Evolutionary conservation across 225 moss, liverwort and hornwort genomes (phyloP).

Genomic region (Climacium dendroides): DNA sequence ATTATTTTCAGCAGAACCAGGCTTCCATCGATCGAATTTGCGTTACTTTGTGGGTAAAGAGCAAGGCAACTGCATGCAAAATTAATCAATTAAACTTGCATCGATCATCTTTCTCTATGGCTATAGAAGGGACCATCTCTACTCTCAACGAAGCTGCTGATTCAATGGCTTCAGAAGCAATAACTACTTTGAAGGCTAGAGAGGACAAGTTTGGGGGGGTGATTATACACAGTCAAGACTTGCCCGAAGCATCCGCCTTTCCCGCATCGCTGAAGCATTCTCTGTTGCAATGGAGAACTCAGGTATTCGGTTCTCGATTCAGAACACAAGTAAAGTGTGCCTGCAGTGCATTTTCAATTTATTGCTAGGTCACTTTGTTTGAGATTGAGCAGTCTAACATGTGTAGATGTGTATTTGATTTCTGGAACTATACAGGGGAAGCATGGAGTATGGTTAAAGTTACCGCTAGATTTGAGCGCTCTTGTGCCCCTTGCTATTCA

Average conservation of each 20-base stretch:
- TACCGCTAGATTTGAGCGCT: not conserved
- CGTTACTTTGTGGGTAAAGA: not conserved
- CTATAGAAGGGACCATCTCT: not conserved
- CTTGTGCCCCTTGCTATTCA: constrained; percentile 36
- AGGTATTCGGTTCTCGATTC: not conserved
- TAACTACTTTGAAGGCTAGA: not conserved
- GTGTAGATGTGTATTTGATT: not conserved
- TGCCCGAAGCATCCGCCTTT: constrained; percentile 12
- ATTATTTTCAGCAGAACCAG: not conserved
- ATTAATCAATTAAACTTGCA: not conserved
- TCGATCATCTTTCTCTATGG: not conserved
- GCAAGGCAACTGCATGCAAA: not conserved
- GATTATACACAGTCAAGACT: constrained; percentile 16
- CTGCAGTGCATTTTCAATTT: no score
- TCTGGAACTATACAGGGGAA: constrained; percentile 13
- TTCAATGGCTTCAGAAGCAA: not conserved
- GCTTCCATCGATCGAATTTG: not conserved
- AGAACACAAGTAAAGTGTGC: not conserved
- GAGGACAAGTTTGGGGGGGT: constrained; percentile 39
- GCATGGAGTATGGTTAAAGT: constrained; percentile 37
- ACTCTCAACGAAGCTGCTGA: not conserved
- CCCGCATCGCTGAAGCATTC: not conserved
- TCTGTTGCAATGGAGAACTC: constrained; percentile 7
- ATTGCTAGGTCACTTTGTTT: not conserved
- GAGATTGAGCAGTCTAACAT: not conserved